Evolutionary conservation across 2,329 filamentous ascomycete species (phyloP).

Genomic region (Ophiostoma montium): DNA sequence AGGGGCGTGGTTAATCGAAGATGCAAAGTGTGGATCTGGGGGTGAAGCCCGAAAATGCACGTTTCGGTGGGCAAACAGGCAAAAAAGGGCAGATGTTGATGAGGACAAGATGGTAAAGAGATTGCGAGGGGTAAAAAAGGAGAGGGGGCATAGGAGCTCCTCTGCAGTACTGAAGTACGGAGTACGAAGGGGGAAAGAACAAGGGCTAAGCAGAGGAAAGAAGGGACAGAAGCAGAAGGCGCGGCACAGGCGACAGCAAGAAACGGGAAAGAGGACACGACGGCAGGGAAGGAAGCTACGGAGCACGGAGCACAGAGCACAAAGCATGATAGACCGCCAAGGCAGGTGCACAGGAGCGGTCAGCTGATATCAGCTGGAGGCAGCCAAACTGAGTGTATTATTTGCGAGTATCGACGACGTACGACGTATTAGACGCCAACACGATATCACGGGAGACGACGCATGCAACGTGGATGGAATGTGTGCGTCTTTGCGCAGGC

Average conservation of each 20-base stretch:
- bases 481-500: too few species aligned
- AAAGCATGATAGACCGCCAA: neutral
- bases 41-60: neutral
- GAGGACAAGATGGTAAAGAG: neutral
- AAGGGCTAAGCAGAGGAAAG: neutral
- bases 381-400: neutral
- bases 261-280: too few species aligned
- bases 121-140: neutral
- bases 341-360: neutral
- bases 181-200: neutral
- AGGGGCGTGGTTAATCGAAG: slow-evolving; percentile 7
- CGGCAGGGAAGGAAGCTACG: too few species aligned
- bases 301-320: neutral
- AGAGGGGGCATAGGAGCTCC: neutral
- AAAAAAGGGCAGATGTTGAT: neutral
- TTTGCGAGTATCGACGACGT: too few species aligned
- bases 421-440: too few species aligned
- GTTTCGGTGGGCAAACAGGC: neutral
- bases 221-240: neutral
- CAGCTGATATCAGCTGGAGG: neutral
- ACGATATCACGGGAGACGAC: too few species aligned
- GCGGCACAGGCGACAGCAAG: neutral
- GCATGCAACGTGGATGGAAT: too few species aligned
- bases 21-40: slow-evolving; percentile 8
- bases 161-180: too few species aligned